Percentiles rank a stretch among this genome's conserved stretches.
Conservation (phyloP, 1,284 basidiomycete genomes). For the Grifola frondosa region DNA sequence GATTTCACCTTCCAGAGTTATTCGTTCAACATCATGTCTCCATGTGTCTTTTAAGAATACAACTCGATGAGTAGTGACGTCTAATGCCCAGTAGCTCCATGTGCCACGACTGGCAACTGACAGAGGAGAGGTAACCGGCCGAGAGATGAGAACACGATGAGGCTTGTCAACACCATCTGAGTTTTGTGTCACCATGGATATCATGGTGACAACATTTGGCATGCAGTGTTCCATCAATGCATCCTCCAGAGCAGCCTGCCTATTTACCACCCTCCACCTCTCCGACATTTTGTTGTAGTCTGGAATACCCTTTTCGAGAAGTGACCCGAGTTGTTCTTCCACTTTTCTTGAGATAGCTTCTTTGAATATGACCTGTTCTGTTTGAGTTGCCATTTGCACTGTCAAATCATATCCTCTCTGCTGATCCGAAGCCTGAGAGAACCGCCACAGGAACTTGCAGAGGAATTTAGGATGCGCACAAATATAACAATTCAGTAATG, state of each 20-base stretch:
- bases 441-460: slow-evolving; percentile 7
- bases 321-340: background rate
- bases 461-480: slow-evolving; percentile 2
- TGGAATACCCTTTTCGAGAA: slow-evolving; percentile 1
- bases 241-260: too few species aligned
- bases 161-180: background rate
- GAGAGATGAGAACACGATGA: slow-evolving; percentile 4
- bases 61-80: background rate
- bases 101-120: slow-evolving; percentile 3
- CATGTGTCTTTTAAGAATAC: slow-evolving; percentile 10
- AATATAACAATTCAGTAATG: slow-evolving; percentile 4
- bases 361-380: slow-evolving; percentile 7
- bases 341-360: background rate
- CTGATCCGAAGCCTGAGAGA: background rate
- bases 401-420: slow-evolving; percentile 6
- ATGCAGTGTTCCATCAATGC: slow-evolving; percentile 1
- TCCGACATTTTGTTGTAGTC: slow-evolving; percentile 1
- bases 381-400: background rate
- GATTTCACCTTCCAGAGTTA: slow-evolving; percentile 8
- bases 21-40: slow-evolving; percentile 1
- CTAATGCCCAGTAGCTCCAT: slow-evolving; percentile 9
- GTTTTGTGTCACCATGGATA: background rate
- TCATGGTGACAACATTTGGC: background rate
- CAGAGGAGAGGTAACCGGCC: slow-evolving; percentile 2
- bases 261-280: slow-evolving; percentile 1